Base-by-base conservation (phyloP, 495 filamentous ascomycete species). In the Penicillium bialowiezense region DNA sequence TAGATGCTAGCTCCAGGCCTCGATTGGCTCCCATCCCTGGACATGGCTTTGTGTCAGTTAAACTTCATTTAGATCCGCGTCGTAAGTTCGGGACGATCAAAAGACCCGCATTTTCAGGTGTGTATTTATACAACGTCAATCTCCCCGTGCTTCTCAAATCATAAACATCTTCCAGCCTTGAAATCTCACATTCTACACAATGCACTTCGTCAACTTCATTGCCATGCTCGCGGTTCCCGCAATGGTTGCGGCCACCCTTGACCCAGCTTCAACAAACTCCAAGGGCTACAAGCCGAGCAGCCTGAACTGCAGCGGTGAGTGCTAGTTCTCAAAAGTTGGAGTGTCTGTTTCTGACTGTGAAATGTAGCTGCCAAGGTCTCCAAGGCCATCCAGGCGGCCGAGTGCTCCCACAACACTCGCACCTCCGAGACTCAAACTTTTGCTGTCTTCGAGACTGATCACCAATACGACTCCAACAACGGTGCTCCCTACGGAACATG, bases 401-500 rank as follows among this genome's bases (percentile, higher is more conserved):
- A 71, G 38, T 71, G 68, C 56, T 55, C 52, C 37, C 64, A 71
- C 56, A 71, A 71, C 57, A 71, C 68, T 6, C 60, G 68, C 10
- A 64, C 59, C 5, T 65, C 62, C n/a, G 34, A 20, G 18, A 68
- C 58, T 15, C 64, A 68, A 41, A 66, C 64, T n/a, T 70, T 68
- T 45, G 67, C 63, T 18, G 61, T 68, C 52, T 68, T 68, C 63
- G 42, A 53, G 15, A 65, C 58, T 3, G 59, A 70, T 53, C 64
- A 67, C 44, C 48, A 67, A 41, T 70, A 67, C 43, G 64, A 67
- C 42, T 52, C 53, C 10, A 54, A 54, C 31, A 38, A 64, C 44
- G 67, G 64, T 31, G 63, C 63, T 12, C 67, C 64, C 15, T 70
- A 70, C 55, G 67, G 67, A 2, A 70, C 67, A 4, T 70, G 67